Conservation (phyloP, 1,284 basidiomycete species). For the Cerrena zonata region DNA sequence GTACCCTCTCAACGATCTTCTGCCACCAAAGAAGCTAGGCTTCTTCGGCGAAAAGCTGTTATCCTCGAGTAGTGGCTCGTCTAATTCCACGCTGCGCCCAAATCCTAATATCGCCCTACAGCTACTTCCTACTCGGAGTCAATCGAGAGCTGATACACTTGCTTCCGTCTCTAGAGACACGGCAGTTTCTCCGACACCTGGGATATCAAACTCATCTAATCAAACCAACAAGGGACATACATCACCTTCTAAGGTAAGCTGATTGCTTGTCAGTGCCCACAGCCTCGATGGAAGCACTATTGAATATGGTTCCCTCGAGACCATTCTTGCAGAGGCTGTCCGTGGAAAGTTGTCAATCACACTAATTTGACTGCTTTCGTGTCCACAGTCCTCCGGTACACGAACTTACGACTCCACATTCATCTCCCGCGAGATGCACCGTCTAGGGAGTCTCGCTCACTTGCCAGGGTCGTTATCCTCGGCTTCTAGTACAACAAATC, state of each 20-base stretch:
- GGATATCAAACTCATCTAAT: constrained; percentile 18
- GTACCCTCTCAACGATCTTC: constrained; percentile 10
- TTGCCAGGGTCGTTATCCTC: constrained; percentile 37
- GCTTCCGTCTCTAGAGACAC: constrained; percentile 19
- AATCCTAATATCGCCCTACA: constrained; percentile 19
- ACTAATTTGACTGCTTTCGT: neutral
- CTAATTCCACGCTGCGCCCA: constrained; percentile 15
- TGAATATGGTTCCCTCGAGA: neutral
- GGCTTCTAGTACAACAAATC: constrained; percentile 31
- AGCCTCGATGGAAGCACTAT: neutral
- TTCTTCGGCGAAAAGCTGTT: constrained; percentile 31
- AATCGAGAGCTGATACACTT: constrained; percentile 24
- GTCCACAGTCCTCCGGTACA: constrained; percentile 41
- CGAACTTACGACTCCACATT: constrained; percentile 69
- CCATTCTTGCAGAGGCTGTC: neutral
- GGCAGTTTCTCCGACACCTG: constrained; percentile 21
- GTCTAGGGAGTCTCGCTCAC: constrained; percentile 56
- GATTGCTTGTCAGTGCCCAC: neutral
- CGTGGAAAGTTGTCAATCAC: neutral
- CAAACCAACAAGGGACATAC: constrained; percentile 37
- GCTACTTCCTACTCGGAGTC: constrained; percentile 22
- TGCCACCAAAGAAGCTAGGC: constrained; percentile 19
- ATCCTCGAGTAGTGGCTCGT: constrained; percentile 18
- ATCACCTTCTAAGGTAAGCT: constrained; percentile 62
- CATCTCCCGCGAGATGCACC: constrained; percentile 73